Conservation (phyloP, 2,329 filamentous ascomycete genomes). For the Colletotrichum orchidophilum region DNA sequence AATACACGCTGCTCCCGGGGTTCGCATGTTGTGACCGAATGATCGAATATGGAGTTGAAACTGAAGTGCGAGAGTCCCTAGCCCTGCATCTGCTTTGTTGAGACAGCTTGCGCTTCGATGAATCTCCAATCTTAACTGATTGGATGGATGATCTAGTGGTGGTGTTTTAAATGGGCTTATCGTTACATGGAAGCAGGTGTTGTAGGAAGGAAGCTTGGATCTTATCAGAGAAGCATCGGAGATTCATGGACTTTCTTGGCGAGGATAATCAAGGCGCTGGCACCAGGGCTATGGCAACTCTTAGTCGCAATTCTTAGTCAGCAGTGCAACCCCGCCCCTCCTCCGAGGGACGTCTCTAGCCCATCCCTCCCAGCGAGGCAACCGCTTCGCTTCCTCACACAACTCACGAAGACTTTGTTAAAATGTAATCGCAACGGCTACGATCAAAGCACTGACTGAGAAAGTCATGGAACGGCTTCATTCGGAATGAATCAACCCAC, state of each 20-base stretch:
- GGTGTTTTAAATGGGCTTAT: no score
- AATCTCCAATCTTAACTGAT: no score
- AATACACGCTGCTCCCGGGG: background rate
- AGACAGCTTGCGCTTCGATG: no score
- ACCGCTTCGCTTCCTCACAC: background rate
- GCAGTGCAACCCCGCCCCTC: background rate
- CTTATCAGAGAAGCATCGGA: no score
- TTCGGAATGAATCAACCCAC: background rate
- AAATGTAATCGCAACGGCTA: background rate
- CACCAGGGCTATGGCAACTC: no score
- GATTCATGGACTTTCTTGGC: background rate
- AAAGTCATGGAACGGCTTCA: background rate
- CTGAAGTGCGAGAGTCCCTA: no score
- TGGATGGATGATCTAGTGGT: no score
- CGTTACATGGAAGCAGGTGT: no score
- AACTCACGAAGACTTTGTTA: background rate
- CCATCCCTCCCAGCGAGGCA: background rate
- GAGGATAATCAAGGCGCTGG: no score
- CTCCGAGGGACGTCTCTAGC: background rate
- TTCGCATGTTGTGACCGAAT: background rate
- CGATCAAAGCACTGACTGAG: background rate
- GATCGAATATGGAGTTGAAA: no score
- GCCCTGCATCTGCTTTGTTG: no score
- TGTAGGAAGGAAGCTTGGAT: no score
- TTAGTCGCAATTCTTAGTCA: background rate